Evolutionary conservation across 192 early-diverging fungal genomes (phyloP), one percentile per base, ranked within the genome.

Genomic region (Allomyces arbusculus): DNA sequence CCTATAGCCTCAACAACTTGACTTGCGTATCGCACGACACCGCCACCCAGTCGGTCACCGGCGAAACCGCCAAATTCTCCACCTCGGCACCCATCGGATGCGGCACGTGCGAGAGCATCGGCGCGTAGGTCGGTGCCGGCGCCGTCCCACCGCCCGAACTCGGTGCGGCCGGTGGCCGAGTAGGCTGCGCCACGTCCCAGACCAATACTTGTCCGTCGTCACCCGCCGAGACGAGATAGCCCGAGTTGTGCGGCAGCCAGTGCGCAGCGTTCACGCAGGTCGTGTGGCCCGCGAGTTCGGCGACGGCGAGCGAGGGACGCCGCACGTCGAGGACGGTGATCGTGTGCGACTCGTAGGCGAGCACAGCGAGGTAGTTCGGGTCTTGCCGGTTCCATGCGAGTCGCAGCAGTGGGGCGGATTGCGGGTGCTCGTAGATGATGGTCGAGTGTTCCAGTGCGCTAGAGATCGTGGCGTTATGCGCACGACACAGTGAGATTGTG

Each of bases 391-490:
- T 97, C 79, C 93, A 99, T 24, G 86, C 78, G 12, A 96, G 67
- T 3, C 94, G 83, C 45, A 97, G 75, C 12, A 99, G 75, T 16
- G 91, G 76, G 23, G 68, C 64, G 4, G 70, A 75, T 8, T 73
- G 83, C 33, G 79, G 71, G 44, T 71, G 73, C 67, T 99, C 96
- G 72, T 97, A 99, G 33, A 99, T 73, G 67, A 99, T 97, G 9
- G 96, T 97, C 10, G 91, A 95, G 74, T 97, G 96, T 67, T 96
- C 96, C 23, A 99, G 79, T 23, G 89, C 77, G 64, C 96, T 87
- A 9, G 11, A 33, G 50, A 24, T 25, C n/a, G 8, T 28, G 33
- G 6, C 14, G 25, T 61, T 25, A 40, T 24, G 12, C 14, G 19
- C 44, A 67, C 63, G 23, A 10, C 65, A 7, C 23, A 62, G 22